Conservation (phyloP, 1,284 basidiomycete species). For the Retiboletus flavoniger region DNA sequence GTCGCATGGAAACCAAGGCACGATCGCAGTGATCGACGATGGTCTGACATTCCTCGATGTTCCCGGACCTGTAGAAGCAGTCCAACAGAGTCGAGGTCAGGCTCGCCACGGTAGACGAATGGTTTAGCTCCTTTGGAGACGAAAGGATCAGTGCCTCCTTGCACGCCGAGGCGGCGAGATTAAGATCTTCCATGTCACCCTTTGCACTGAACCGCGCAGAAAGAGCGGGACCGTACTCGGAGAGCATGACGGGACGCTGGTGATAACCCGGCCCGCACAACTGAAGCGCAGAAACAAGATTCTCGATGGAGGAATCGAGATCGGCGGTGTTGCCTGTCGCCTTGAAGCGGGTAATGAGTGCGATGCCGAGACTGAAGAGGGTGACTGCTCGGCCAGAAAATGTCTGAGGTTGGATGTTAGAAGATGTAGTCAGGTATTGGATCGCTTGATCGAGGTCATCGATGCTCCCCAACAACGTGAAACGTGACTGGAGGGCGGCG, state of each 20-base stretch:
- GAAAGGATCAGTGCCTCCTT: constrained; percentile 14
- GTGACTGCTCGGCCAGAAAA: constrained; percentile 12
- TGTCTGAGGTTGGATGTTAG: constrained; percentile 16
- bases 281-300: constrained; percentile 16
- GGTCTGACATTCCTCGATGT: constrained; percentile 17
- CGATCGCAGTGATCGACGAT: constrained; percentile 25
- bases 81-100: constrained; percentile 9
- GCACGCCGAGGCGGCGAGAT: constrained; percentile 16
- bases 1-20: constrained; percentile 8
- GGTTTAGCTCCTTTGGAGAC: constrained; percentile 2
- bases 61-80: constrained; percentile 5
- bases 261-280: constrained; percentile 11
- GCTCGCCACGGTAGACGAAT: constrained; percentile 8
- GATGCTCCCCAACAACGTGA: constrained; percentile 7
- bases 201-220: constrained; percentile 14
- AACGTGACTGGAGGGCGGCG: constrained; percentile 20
- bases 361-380: constrained; percentile 14
- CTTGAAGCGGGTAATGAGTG: constrained; percentile 14
- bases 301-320: constrained; percentile 20
- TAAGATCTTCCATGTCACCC: constrained; percentile 19
- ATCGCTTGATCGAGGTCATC: constrained; percentile 26
- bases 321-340: constrained; percentile 9
- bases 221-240: constrained; percentile 18
- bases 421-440: constrained; percentile 20
- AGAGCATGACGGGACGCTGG: constrained; percentile 12